Base-by-base conservation (phyloP, 2,329 filamentous ascomycete species). In the Ophiostoma australiae region DNA sequence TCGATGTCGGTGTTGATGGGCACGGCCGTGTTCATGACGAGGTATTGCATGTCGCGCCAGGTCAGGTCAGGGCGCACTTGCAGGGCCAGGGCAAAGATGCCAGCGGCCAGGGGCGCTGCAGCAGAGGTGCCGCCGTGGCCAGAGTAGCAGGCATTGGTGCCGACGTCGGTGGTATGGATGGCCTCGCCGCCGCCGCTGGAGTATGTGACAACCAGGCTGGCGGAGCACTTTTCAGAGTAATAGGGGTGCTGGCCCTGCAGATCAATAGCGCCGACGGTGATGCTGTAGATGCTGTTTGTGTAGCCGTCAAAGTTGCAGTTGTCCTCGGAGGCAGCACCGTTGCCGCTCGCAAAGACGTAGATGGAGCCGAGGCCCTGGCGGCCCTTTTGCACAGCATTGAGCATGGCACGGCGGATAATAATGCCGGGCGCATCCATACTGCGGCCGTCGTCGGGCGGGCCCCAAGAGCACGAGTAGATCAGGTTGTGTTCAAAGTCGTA, bases 251-350 rank as follows among this genome's bases (percentile, higher is more conserved):
- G 81, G 55, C 94, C 94, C 75, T 91, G 89, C 72, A 92, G 86
- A 78, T 97, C 94, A 73, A 99, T 90, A 44, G 94, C 94, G 52
- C 95, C 95, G 23, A 99, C 93, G 0, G 94, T 97, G 76, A 99
- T 95, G 79, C 93, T 97, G 84, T 98, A 99, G 76, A 99, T 99
- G 78, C 94, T 97, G 83, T 99, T 99, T 72, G 95, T 99, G 81
- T 99, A 99, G 55, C 95, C 95, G 78, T 99, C 95, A 79, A 99
- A 99, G 79, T 99, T 99, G 85, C 95, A 99, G 81, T 99, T 98
- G 79, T 99, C 95, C 67, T 92, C 94, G 74, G 84, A 88, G 3
- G 85, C 84, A 11, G 94, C 96, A 72, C 95, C 95, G 77, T 99
- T 99, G 72, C 95, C 95, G 75, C 94, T 94, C 63, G 95, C 95